Evolutionary conservation across 2,329 filamentous ascomycete genomes (phyloP).

Genomic region (Stachybotrys chlorohalonatus): DNA sequence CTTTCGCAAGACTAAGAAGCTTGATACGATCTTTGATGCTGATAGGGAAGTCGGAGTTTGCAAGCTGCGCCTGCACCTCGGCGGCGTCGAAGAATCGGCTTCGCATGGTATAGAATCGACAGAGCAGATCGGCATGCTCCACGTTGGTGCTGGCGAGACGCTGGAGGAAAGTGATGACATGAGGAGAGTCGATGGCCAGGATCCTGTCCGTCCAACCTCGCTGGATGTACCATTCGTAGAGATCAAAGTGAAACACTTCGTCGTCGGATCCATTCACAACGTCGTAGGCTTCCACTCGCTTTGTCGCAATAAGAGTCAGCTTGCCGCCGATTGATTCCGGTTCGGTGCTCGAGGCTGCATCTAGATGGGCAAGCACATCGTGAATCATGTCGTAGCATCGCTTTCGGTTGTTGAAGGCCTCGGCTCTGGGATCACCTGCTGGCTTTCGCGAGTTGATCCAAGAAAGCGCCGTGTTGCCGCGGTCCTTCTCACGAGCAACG

Average conservation of each 20-base stretch:
- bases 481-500: slow-evolving; percentile 77
- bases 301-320: slow-evolving; percentile 64
- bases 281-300: slow-evolving; percentile 79
- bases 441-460: slow-evolving; percentile 85
- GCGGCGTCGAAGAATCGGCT: slow-evolving; percentile 81
- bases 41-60: slow-evolving; percentile 71
- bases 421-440: slow-evolving; percentile 57
- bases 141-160: slow-evolving; percentile 64
- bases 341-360: slow-evolving; percentile 57
- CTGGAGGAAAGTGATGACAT: slow-evolving; percentile 78
- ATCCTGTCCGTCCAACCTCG: slow-evolving; percentile 80
- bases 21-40: slow-evolving; percentile 79
- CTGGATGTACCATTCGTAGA: slow-evolving; percentile 96
- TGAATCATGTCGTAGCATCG: slow-evolving; percentile 84
- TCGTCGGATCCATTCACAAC: slow-evolving; percentile 84
- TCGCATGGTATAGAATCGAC: slow-evolving; percentile 83
- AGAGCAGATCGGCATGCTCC: slow-evolving; percentile 80
- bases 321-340: slow-evolving; percentile 72
- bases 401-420: slow-evolving; percentile 61
- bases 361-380: slow-evolving; percentile 67
- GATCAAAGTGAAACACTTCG: slow-evolving; percentile 86
- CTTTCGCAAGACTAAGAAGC: slow-evolving; percentile 82
- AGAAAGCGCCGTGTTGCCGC: slow-evolving; percentile 72
- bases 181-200: slow-evolving; percentile 73
- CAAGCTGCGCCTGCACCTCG: slow-evolving; percentile 73